A percentile compares a stretch with the other conserved stretches of the same genome.
Evolutionary conservation across 768 basidiomycete species (phyloP).

Genomic region (Floccularia luteovirens): DNA sequence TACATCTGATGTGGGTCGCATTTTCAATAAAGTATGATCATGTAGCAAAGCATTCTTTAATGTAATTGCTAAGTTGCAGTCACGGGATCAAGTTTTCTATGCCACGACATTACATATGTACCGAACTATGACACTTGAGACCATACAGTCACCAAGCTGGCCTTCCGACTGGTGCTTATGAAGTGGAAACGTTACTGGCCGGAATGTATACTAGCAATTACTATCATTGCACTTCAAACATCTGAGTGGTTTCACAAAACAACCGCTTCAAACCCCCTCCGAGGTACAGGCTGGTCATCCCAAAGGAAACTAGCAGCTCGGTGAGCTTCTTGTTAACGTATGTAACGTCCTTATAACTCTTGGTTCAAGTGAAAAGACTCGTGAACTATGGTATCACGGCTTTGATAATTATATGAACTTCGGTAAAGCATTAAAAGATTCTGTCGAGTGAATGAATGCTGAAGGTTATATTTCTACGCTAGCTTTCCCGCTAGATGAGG

Average conservation of each 20-base stretch:
- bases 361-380: constrained; percentile 51
- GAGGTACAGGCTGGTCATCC: constrained; percentile 40
- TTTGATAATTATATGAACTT: constrained; percentile 83
- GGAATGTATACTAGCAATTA: constrained; percentile 31
- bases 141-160: neutral
- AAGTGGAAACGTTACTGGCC: constrained; percentile 48
- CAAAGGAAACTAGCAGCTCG: constrained; percentile 50
- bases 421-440: no score
- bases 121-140: no score
- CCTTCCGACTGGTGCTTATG: constrained; percentile 25
- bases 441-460: no score
- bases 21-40: neutral
- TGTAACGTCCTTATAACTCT: neutral
- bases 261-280: constrained; percentile 22
- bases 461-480: constrained; percentile 9
- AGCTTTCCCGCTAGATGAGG: constrained; percentile 89
- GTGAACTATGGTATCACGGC: constrained; percentile 86
- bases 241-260: no score
- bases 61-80: neutral
- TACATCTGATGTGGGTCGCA: constrained; percentile 48
- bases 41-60: no score
- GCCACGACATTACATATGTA: neutral
- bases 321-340: constrained; percentile 23
- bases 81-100: neutral
- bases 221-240: constrained; percentile 24